Conservation (phyloP, 2,329 filamentous ascomycete species). For the Paecilomyces dactylethromorphus region DNA sequence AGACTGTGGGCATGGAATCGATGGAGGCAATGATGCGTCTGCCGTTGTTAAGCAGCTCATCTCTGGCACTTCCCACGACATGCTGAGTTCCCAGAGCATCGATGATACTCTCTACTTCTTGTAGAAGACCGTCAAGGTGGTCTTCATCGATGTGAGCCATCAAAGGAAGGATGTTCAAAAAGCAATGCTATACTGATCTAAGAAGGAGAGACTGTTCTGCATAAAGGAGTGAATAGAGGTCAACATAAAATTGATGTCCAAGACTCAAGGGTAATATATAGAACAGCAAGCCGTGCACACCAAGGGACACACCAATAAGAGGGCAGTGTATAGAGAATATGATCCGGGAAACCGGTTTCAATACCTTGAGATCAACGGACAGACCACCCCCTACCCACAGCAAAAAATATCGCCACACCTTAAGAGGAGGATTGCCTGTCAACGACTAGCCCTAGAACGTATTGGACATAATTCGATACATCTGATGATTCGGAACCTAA, state of each 20-base stretch:
- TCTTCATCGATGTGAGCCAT: background rate
- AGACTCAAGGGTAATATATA: background rate
- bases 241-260: background rate
- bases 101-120: background rate
- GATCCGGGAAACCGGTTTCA: background rate
- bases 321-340: background rate
- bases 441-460: background rate
- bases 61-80: slow-evolving; percentile 5
- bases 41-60: slow-evolving; percentile 5
- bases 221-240: background rate
- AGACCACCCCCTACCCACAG: background rate
- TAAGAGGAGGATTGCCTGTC: background rate
- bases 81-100: background rate
- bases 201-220: background rate
- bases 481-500: background rate
- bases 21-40: slow-evolving; percentile 3
- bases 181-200: background rate
- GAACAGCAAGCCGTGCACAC: background rate
- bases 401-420: background rate
- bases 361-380: background rate
- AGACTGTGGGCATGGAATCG: background rate
- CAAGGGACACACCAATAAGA: background rate
- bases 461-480: background rate
- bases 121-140: background rate
- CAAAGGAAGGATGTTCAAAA: background rate